These are phyloP conservation scores for Gliomastix tumulicola DNA, from an alignment of 2,329 filamentous ascomycete species.

Conservation along the genomic window DNA sequence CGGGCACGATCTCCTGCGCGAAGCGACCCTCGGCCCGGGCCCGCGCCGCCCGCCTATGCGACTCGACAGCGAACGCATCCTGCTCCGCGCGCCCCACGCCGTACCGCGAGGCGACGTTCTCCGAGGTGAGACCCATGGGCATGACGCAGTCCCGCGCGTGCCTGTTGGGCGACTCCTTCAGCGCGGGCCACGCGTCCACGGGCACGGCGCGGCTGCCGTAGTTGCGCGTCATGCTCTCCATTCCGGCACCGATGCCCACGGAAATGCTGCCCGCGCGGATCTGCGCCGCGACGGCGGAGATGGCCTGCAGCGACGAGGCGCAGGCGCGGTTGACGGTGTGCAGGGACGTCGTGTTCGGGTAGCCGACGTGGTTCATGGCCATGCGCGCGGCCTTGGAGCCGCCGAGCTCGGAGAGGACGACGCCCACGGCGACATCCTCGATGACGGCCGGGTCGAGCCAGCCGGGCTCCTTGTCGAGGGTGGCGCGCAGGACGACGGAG, in stretches of 20 bases:
- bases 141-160: constrained; percentile 84
- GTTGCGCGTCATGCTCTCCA: constrained; percentile 95
- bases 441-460: constrained; percentile 61
- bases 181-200: constrained; percentile 67
- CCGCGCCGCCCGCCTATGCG: constrained; percentile 64
- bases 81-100: constrained; percentile 68
- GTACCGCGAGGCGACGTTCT: constrained; percentile 80
- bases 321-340: constrained; percentile 89
- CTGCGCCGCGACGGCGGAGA: constrained; percentile 66
- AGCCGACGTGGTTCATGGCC: constrained; percentile 80
- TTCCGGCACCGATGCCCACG: constrained; percentile 75
- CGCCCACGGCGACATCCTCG: constrained; percentile 79
- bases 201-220: constrained; percentile 84
- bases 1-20: constrained; percentile 71
- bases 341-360: constrained; percentile 64
- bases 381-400: constrained; percentile 87
- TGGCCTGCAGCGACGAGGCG: constrained; percentile 68
- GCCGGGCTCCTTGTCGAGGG: constrained; percentile 53
- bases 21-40: constrained; percentile 68
- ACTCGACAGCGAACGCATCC: constrained; percentile 72
- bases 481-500: constrained; percentile 45
- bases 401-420: constrained; percentile 84
- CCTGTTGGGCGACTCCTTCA: constrained; percentile 56
- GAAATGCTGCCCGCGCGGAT: constrained; percentile 70
- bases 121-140: constrained; percentile 86